phyloP scores from a whole-genome alignment of 352 stramenopile species.

The Phytophthora ramorum region DNA sequence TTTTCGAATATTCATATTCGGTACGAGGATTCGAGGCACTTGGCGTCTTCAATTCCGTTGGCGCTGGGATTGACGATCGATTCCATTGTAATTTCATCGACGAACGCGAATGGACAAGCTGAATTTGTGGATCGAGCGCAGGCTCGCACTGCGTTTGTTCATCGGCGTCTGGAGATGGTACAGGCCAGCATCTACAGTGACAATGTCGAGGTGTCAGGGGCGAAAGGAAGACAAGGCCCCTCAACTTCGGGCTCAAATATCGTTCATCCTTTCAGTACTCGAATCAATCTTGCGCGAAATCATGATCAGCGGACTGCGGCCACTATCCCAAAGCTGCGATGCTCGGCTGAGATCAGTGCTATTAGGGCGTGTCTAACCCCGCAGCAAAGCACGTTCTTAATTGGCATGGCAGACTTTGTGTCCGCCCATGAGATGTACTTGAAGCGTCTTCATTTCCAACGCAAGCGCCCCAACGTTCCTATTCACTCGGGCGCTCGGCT shows the following conservation, averaged over 20 bases:
- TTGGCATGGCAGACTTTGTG: constrained; percentile 81
- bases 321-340: constrained; percentile 76
- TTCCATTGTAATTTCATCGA: constrained; percentile 72
- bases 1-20: constrained; percentile 85
- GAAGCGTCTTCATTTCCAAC: constrained; percentile 80
- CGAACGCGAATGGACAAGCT: constrained; percentile 81
- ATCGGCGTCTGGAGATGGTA: constrained; percentile 72
- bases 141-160: constrained; percentile 83
- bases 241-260: constrained; percentile 57
- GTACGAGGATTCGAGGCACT: constrained; percentile 79
- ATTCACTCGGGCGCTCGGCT: constrained; percentile 52
- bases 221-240: constrained; percentile 12
- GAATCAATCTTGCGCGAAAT: constrained; percentile 80
- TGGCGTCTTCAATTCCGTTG: constrained; percentile 65
- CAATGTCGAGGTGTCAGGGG: constrained; percentile 29
- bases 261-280: constrained; percentile 78
- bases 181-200: constrained; percentile 76
- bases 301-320: constrained; percentile 72
- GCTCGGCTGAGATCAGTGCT: constrained; percentile 72
- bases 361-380: constrained; percentile 72
- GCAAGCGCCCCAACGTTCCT: constrained; percentile 60
- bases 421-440: constrained; percentile 84
- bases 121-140: constrained; percentile 83
- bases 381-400: constrained; percentile 80
- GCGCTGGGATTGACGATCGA: constrained; percentile 80